These are phyloP conservation scores for Athelia sp. DNA, from an alignment of 1,284 basidiomycete species.

Conservation along the genomic window DNA sequence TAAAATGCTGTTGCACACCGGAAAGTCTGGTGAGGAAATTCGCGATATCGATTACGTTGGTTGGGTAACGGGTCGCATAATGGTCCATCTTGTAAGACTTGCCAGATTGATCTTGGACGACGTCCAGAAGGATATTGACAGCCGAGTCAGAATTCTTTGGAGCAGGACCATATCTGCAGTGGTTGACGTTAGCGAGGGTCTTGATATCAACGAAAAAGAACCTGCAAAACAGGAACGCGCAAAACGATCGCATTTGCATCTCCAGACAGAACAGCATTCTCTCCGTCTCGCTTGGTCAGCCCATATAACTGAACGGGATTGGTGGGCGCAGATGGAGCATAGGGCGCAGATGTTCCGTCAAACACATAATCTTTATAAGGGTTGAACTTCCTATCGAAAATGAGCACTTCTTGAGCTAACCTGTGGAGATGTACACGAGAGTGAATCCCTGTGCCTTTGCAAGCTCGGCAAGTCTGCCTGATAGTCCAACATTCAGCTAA, in stretches of 20 bases:
- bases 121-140: constrained; percentile 74
- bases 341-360: constrained; percentile 78
- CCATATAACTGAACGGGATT: constrained; percentile 81
- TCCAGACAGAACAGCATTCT: constrained; percentile 55
- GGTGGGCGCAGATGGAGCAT: constrained; percentile 57
- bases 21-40: constrained; percentile 66
- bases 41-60: constrained; percentile 73
- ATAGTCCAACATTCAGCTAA: constrained; percentile 68
- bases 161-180: constrained; percentile 69
- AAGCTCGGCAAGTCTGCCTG: constrained; percentile 56
- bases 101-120: constrained; percentile 73
- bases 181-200: neutral
- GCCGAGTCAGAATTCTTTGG: constrained; percentile 74
- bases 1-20: constrained; percentile 41
- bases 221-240: constrained; percentile 77
- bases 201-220: constrained; percentile 2
- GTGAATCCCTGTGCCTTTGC: constrained; percentile 51
- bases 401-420: constrained; percentile 25
- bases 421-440: constrained; percentile 76
- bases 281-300: constrained; percentile 71
- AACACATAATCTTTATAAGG: constrained; percentile 72
- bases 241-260: constrained; percentile 58
- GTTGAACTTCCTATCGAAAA: neutral
- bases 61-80: constrained; percentile 78
- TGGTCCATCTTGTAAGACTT: constrained; percentile 85